Evolutionary conservation across 495 filamentous ascomycete genomes (phyloP), one percentile per base, ranked within the genome.

Genomic region (Aspergillus steynii): DNA sequence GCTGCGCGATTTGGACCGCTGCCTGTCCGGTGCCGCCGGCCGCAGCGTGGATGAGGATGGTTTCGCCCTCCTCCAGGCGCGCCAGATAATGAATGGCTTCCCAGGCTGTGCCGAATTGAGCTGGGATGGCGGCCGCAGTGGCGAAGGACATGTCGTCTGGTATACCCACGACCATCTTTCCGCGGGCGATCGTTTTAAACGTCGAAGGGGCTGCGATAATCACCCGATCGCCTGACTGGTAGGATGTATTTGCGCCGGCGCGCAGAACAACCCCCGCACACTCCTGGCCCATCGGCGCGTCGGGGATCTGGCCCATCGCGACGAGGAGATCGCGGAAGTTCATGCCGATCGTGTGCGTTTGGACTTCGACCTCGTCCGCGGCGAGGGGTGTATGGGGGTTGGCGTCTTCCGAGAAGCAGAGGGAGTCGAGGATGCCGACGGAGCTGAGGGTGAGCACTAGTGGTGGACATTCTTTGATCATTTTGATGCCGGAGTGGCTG

Each of bases 11-110:
- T 48, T 71, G 70, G 59, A 89, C 85, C 4, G 85, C 83, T 4
- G 86, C 85, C 66, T 90, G 86, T 2, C 87, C 86, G 5, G 86
- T 78, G 27, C 80, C 82, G 32, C 86, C 84, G 5, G 85, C 80
- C 20, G 80, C 88, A 5, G 76, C 68, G 32, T 78, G 75, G n/a
- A 78, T 74, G 3, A 78, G 60, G 26, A 78, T 50, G 3, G 29
- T 63, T 54, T 82, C 62, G 7, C 63, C 67, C 15, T 61, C 42
- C 48, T 63, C 53, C 4, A 79, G 67, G 1, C 62, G 63, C 1
- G 68, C 74, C 3, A 80, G 45, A 37, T 77, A 64, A 14, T 70
- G 58, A 0, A 88, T 65, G 1, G 81, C 75, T 69, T 89, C 82
- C 61, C 85, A 84, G 0, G 85, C 85, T 0, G 85, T 85, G 56